Conservation (phyloP, 2,329 filamentous ascomycete genomes). For the Pyricularia grisea region DNA sequence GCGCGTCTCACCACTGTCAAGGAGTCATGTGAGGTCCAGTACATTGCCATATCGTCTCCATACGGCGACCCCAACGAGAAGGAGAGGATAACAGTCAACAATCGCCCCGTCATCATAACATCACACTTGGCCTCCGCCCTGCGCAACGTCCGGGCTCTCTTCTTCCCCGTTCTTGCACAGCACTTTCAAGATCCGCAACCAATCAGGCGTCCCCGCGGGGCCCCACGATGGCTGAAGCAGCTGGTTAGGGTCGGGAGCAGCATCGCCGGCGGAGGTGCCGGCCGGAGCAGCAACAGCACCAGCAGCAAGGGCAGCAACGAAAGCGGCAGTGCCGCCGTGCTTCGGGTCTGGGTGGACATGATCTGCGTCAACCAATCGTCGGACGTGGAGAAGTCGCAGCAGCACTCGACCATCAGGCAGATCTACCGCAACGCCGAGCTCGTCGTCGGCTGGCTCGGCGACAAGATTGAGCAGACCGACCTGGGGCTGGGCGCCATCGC, state of each 20-base stretch:
- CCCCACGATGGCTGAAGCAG: constrained; percentile 15
- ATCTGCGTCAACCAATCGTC: constrained; percentile 19
- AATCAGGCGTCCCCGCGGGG: constrained; percentile 9
- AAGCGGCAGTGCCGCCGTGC: neutral
- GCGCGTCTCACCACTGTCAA: constrained; percentile 21
- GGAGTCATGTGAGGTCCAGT: constrained; percentile 16
- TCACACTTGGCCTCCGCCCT: constrained; percentile 19
- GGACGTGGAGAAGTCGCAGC: constrained; percentile 17
- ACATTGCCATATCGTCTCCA: constrained; percentile 20
- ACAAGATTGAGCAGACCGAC: neutral
- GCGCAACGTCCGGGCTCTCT: constrained; percentile 22
- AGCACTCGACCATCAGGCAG: constrained; percentile 17
- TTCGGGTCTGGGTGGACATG: constrained; percentile 18
- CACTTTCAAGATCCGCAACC: constrained; percentile 11
- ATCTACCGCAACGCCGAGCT: constrained; percentile 12
- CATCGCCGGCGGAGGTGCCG: neutral
- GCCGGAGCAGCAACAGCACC: neutral
- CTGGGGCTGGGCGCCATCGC: neutral
- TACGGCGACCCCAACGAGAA: constrained; percentile 18
- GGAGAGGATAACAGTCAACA: constrained; percentile 19
- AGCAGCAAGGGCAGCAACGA: neutral
- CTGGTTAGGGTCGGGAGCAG: constrained; percentile 5
- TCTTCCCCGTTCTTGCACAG: constrained; percentile 17
- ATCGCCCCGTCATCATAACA: constrained; percentile 16
- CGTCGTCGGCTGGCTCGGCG: constrained; percentile 3